These are phyloP conservation scores for Pseudogymnoascus sp. DNA, from an alignment of 2,329 filamentous ascomycete species.

Conservation along the genomic window DNA sequence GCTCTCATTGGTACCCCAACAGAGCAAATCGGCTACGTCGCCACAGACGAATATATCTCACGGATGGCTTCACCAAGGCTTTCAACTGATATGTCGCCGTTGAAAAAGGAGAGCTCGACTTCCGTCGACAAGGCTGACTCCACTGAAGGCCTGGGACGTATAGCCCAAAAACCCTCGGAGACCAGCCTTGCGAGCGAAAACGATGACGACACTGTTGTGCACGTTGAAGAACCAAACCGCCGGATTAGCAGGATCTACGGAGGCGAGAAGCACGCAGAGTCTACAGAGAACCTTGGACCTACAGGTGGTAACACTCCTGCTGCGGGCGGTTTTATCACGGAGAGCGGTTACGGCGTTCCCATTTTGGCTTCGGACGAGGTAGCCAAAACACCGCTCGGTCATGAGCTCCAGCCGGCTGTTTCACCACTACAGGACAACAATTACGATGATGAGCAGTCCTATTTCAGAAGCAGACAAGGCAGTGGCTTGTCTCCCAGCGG, in stretches of 20 bases:
- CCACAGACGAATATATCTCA: slow-evolving; percentile 73
- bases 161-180: slow-evolving; percentile 29
- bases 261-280: slow-evolving; percentile 31
- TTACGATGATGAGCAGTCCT: slow-evolving; percentile 46
- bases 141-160: slow-evolving; percentile 35
- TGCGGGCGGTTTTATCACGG: slow-evolving; percentile 43
- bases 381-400: slow-evolving; percentile 57
- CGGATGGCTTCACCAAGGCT: slow-evolving; percentile 64
- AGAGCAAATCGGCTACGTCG: slow-evolving; percentile 84
- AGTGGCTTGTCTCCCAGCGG: slow-evolving; percentile 32
- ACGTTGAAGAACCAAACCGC: slow-evolving; percentile 61
- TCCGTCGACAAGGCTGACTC: slow-evolving; percentile 33
- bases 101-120: not conserved
- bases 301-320: slow-evolving; percentile 35
- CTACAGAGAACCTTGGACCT: slow-evolving; percentile 42
- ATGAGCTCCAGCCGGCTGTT: slow-evolving; percentile 70
- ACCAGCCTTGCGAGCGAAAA: slow-evolving; percentile 37
- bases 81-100: slow-evolving; percentile 29
- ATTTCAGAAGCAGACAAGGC: slow-evolving; percentile 31
- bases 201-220: slow-evolving; percentile 57
- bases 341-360: slow-evolving; percentile 60
- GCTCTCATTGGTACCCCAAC: slow-evolving; percentile 68
- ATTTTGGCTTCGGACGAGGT: slow-evolving; percentile 88
- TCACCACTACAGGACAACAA: slow-evolving; percentile 62
- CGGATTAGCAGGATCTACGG: slow-evolving; percentile 38